Percentiles rank a stretch among this genome's conserved stretches.
These are phyloP conservation scores for Dendrobium chrysotoxum DNA, from an alignment of 106 monocot species.

Conservation along the genomic window DNA sequence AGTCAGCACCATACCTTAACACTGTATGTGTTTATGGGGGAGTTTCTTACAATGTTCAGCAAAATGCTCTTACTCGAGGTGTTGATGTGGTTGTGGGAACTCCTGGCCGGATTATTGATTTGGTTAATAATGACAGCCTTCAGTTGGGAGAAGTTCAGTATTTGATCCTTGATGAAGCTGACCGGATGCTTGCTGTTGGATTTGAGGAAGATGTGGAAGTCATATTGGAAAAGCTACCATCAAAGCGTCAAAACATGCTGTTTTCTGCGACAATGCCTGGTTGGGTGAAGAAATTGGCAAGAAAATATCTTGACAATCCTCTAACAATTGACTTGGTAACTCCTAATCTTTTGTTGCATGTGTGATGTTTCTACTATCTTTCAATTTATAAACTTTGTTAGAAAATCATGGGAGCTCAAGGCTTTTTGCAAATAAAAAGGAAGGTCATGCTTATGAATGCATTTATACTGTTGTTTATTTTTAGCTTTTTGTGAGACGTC, in stretches of 20 bases:
- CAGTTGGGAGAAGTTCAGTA: constrained; percentile 77
- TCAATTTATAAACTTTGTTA: background rate
- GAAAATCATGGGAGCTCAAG: background rate
- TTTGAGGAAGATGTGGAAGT: constrained; percentile 99
- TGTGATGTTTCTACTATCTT: background rate
- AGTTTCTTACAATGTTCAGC: constrained; percentile 81
- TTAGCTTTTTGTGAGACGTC: background rate
- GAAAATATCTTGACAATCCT: constrained; percentile 75
- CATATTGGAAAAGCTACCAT: constrained; percentile 78
- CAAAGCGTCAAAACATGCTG: constrained; percentile 85
- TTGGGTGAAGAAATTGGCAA: constrained; percentile 90
- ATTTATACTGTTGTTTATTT: background rate
- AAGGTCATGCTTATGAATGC: background rate
- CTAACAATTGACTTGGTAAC: constrained; percentile 93
- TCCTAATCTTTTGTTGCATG: background rate
- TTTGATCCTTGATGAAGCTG: constrained; percentile 96
- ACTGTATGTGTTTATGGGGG: constrained; percentile 97
- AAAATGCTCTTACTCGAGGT: constrained; percentile 80
- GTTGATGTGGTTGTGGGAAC: constrained; percentile 98
- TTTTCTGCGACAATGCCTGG: constrained; percentile 98
- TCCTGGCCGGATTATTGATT: constrained; percentile 89
- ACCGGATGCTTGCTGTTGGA: constrained; percentile 99
- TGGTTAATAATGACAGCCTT: constrained; percentile 62
- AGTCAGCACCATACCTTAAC: constrained; percentile 79
- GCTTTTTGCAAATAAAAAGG: background rate